These are phyloP conservation scores for Melastoma candidum DNA, from an alignment of 441 rosid genomes.

Conservation along the genomic window DNA sequence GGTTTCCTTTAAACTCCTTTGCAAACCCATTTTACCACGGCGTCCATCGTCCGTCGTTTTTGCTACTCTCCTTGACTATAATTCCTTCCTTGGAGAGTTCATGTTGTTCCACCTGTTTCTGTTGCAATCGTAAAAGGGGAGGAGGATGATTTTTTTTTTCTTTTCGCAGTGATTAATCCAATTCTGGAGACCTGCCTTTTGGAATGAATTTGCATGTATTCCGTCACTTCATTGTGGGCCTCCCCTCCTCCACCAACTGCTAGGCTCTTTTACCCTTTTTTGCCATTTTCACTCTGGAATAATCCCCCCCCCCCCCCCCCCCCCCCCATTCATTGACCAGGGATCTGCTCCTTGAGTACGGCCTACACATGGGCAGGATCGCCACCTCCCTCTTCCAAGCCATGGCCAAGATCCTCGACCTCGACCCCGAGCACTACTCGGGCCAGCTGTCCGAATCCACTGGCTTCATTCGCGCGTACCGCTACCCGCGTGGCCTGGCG, in stretches of 20 bases:
- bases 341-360: slow-evolving; percentile 48
- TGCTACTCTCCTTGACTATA: background rate
- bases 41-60: background rate
- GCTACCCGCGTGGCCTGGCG: slow-evolving; percentile 33
- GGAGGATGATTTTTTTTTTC: no score
- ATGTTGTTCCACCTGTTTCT: no score
- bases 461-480: slow-evolving; percentile 41
- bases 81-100: no score
- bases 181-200: no score
- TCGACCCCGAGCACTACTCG: slow-evolving; percentile 20
- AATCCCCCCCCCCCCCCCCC: background rate
- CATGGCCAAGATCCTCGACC: slow-evolving; percentile 32
- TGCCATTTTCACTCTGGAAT: no score
- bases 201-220: no score
- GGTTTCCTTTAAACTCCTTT: background rate
- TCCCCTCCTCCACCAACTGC: no score
- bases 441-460: slow-evolving; percentile 40
- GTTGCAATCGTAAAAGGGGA: no score
- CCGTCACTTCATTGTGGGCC: no score
- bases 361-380: slow-evolving; percentile 42
- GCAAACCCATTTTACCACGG: no score
- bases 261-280: no score
- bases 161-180: no score
- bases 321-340: slow-evolving; percentile 7
- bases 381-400: slow-evolving; percentile 37